phyloP scores from a whole-genome alignment of 768 basidiomycete species.

The Rhizopogon salebrosus region DNA sequence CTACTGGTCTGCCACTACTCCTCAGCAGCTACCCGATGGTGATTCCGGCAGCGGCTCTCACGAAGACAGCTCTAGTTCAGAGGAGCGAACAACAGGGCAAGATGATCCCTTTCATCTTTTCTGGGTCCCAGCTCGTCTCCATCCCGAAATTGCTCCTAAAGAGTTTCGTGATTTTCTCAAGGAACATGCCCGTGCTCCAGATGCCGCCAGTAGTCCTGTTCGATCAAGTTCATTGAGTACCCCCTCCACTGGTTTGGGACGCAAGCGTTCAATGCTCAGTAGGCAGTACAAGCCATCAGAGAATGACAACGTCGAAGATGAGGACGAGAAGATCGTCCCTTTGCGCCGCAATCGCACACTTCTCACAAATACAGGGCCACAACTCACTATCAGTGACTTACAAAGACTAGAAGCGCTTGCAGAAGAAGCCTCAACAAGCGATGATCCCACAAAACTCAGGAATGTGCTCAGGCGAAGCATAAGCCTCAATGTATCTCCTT shows the following conservation, averaged over 20 bases:
- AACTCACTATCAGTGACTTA: constrained; percentile 90
- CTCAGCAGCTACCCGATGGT: constrained; percentile 36
- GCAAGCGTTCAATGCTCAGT: constrained; percentile 92
- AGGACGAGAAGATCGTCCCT: constrained; percentile 65
- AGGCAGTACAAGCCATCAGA: constrained; percentile 85
- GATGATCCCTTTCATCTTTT: constrained; percentile 90
- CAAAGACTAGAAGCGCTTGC: constrained; percentile 91
- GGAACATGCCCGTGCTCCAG: constrained; percentile 74
- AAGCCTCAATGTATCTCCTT: constrained; percentile 79
- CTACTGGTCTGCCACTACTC: constrained; percentile 41
- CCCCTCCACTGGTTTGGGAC: constrained; percentile 49
- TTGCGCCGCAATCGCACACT: constrained; percentile 65
- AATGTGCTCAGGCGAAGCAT: constrained; percentile 80
- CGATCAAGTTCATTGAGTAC: constrained; percentile 42
- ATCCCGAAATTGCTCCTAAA: constrained; percentile 95
- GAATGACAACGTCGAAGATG: constrained; percentile 69
- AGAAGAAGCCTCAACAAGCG: constrained; percentile 79
- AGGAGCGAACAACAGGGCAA: constrained; percentile 26
- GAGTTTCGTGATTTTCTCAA: constrained; percentile 95
- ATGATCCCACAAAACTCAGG: constrained; percentile 77
- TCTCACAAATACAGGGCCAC: constrained; percentile 64
- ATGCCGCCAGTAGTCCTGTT: constrained; percentile 34
- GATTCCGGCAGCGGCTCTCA: constrained; percentile 40
- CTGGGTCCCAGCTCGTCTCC: constrained; percentile 96
- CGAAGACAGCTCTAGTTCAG: constrained; percentile 33